Percentiles rank a stretch among this genome's conserved stretches.
Conservation (phyloP, 192 early-diverging fungal species). For the Chytriomyces sp. region DNA sequence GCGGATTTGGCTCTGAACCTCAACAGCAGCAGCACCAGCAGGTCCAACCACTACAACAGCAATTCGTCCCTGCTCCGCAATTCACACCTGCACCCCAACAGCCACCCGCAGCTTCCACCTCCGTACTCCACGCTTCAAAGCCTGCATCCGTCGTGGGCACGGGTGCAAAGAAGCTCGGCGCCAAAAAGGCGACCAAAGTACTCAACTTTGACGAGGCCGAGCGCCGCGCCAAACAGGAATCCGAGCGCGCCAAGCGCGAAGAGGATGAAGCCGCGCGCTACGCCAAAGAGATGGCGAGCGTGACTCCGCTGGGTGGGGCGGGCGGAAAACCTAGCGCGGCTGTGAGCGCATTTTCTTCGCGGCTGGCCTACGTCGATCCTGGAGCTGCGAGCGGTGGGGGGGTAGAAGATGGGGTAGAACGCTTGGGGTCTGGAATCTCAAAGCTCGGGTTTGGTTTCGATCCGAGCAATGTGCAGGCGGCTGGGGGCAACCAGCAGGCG, state of each 20-base stretch:
- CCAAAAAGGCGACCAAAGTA: constrained; percentile 80
- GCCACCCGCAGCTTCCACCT: constrained; percentile 14
- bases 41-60: constrained; percentile 2
- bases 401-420: constrained; percentile 29
- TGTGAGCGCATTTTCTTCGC: constrained; percentile 34
- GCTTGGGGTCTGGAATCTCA: constrained; percentile 12
- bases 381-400: background rate
- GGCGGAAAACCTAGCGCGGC: background rate
- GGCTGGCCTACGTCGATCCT: constrained; percentile 52
- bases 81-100: constrained; percentile 7
- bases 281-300: constrained; percentile 40
- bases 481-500: background rate
- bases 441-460: constrained; percentile 43
- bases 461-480: background rate
- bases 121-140: constrained; percentile 12
- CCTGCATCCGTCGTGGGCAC: constrained; percentile 18
- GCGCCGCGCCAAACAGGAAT: constrained; percentile 82
- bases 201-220: constrained; percentile 93
- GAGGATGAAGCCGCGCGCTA: constrained; percentile 40
- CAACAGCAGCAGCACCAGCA: background rate
- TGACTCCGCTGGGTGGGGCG: constrained; percentile 16
- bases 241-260: constrained; percentile 59
- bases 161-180: constrained; percentile 75
- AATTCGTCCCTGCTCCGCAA: constrained; percentile 37
- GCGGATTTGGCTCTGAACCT: background rate